Evolutionary conservation across 768 basidiomycete species (phyloP), one percentile per base, ranked within the genome.

Genomic region (Tubosaeta brunneosetosa): DNA sequence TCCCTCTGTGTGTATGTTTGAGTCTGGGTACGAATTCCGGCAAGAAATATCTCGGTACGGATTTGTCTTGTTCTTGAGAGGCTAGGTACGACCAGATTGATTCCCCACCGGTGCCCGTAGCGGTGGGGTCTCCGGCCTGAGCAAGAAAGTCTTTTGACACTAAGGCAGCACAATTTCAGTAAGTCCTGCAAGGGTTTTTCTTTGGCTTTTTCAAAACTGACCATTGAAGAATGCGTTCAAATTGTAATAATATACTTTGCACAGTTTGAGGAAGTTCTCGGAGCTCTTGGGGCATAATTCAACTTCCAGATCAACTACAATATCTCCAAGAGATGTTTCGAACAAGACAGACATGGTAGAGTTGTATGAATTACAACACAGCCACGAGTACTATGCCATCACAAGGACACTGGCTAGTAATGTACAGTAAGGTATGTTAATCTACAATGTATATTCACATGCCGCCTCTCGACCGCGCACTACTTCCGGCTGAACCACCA

Each of bases 171-270:
- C 6, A 17, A 27, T 45, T 55, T 55, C 37, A 48, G 56, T 25
- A 12, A 14, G 33, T 33, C 27, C 26, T n/a, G 34, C 29, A 42
- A 47, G 44, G 14, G 40, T 25, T 11, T 22, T 22, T 22, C 3
- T 22, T 22, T 22, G 1, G 22, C 22, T 22, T 22, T n/a, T 26
- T 32, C 32, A 43, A 45, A 25, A 73, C 86, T 51, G 55, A 94
- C 94, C 93, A 72, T 99, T 97, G 80, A 98, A 98, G 75, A 99
- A 99, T 0, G 92, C 92, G 67, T 94, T 92, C 55, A 97, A 73
- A 67, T 94, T 95, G 77, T 95, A 98, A 69, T 95, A 95, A 68
- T 97, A 97, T 53, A 91, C 78, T 75, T 97, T 98, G 75, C 94
- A 97, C 52, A 99, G 77, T 70, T 99, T 99, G 51, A 99, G 81